Evolutionary conservation across 768 basidiomycete species (phyloP), one percentile per base, ranked within the genome.

Genomic region (Daedaleopsis sinensis): DNA sequence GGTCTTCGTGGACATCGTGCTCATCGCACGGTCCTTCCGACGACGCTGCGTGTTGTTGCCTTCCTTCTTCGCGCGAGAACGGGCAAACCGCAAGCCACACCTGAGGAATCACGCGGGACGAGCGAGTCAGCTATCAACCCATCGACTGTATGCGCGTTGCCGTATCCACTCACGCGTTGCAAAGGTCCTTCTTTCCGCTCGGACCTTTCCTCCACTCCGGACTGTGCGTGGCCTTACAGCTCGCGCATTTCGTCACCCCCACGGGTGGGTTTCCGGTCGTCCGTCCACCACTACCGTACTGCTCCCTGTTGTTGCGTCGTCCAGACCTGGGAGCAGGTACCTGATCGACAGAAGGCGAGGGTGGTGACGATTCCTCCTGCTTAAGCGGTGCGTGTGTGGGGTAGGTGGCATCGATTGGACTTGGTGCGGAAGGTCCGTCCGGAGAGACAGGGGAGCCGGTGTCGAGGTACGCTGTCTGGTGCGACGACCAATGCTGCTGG

Each of bases 171-270:
- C 76, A 94, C 89, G 93, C 93, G 78, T 95, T 95, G 73, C 93
- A 95, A 27, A 95, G 80, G 73, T 95, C 92, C 76, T 95, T 95
- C 74, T 90, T 90, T 27, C 93, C 93, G 68, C 84, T 92, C 55
- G 92, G 91, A 19, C 93, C 93, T 74, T 95, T 95, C 71, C 93
- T 79, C 93, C 93, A 95, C 73, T 95, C 93, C 0, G 93, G 93
- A 70, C 92, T 94, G 9, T 83, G 82, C 8, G 88, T 92, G 12
- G 82, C 87, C 74, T 87, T 90, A 75, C 93, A 95, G 71, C 89
- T 91, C 21, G 86, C 83, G 73, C 93, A 95, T 67, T 83, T 83
- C 59, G 82, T 71, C 18, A 94, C 79, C 0, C 93, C 93, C 55
- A 81, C 79, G 0, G 93, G 92, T 21, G 92, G 82, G 66, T 88